Base-by-base conservation (phyloP, 2,329 filamentous ascomycete genomes). In the Scopulariopsis brevicaulis region DNA sequence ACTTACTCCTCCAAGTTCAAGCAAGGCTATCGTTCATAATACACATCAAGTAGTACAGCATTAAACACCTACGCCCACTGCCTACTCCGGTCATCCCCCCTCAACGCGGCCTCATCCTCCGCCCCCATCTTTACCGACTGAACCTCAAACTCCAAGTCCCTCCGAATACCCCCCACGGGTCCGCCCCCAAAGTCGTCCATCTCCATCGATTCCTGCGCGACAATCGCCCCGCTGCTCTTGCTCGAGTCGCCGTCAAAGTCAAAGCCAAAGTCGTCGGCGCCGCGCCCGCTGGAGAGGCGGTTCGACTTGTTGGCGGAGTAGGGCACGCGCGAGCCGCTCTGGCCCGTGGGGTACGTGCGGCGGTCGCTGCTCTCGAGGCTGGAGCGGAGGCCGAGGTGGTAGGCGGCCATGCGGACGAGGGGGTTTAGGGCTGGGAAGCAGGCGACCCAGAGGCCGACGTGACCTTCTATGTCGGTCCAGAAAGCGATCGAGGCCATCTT, bases 371-470 rank as follows among this genome's bases (percentile, higher is more conserved):
- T 59, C n/a, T 57, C 48, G 20, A 62, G 57, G 22, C 28, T 57
- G 54, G 58, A 60, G 48, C 60, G 59, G 3, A 65, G 54, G 59
- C 65, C 67, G 20, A 73, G 64, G 37, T 62, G 63, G 60, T 58
- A 61, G 1, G 63, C 62, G 20, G 68, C 24, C n/a, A 66, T 58
- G n/a, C 72, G 69, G 7, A 73, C 59, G 18, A 74, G 58, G 2
- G 72, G 71, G 46, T 74, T 72, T 12, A 75, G 61, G 2, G 72
- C 66, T 4, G 72, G 71, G 46, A 74, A 71, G 60, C 72, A 75
- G 14, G 67, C 66, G 53, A 71, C 71, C 72, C 73, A 76, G 34
- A 76, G 64, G n/a, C 72, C 74, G 51, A 72, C 64, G 59, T 76
- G 73, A 51, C 68, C 66, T 61, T 76, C 73, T 5, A 74, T 63